These are phyloP conservation scores for Aphanomyces cochlioides DNA, from an alignment of 352 stramenopile species.

Conservation along the genomic window DNA sequence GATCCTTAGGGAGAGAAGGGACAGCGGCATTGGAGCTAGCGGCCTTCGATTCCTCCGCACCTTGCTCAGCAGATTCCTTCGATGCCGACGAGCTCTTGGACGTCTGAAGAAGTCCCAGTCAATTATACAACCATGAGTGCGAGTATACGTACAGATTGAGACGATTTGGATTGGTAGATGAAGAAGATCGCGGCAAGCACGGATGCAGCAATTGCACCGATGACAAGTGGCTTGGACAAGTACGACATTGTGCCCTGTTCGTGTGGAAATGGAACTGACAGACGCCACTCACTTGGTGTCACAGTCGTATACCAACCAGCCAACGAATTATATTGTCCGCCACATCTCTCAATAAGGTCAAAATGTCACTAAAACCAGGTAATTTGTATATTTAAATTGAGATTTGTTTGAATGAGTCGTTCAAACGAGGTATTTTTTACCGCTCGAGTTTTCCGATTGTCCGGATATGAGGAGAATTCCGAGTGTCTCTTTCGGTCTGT, in stretches of 20 bases:
- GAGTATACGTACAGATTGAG: conserved; percentile 3
- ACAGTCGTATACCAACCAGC: conserved; percentile 11
- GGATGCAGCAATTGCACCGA: conserved; percentile 61
- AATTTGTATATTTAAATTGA: not conserved
- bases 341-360: not conserved
- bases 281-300: not conserved
- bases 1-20: conserved; percentile 83
- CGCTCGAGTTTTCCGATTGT: not conserved
- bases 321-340: conserved; percentile 6
- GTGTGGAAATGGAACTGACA: conserved; percentile 16
- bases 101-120: conserved; percentile 41
- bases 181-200: conserved; percentile 42
- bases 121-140: no score
- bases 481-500: not conserved
- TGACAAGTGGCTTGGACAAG: conserved; percentile 75
- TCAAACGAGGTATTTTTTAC: conserved; percentile 10
- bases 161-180: conserved; percentile 29
- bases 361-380: conserved; percentile 1
- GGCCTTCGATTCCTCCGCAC: not conserved
- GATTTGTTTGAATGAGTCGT: not conserved
- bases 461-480: conserved; percentile 10
- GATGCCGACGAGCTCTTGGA: conserved; percentile 27
- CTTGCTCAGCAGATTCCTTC: not conserved
- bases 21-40: conserved; percentile 30
- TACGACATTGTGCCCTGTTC: conserved; percentile 49